Base-by-base conservation (phyloP, 768 basidiomycete species). In the Roridomyces roridus region DNA sequence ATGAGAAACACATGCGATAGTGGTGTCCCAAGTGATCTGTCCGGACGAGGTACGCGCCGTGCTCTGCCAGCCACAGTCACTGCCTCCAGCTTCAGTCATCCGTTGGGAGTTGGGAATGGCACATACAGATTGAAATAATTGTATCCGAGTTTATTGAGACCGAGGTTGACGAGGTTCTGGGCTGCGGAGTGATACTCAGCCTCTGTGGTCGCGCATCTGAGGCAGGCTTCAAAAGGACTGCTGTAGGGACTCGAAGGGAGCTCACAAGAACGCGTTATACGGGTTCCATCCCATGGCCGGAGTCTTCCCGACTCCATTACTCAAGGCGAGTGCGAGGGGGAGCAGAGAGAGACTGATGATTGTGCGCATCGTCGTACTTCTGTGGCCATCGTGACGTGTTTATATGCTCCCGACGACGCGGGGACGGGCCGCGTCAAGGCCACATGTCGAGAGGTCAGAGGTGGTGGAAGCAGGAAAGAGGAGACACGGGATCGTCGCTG, bases 1-100 rank as follows among this genome's bases (percentile, higher is more conserved):
- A n/a, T n/a, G n/a, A n/a, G n/a, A n/a, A n/a, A n/a, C n/a, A 36
- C 58, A 15, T 41, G 25, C 58, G n/a, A 42, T 72, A 14, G 70
- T 72, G 3, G 70, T 72, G 60, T 77, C 71, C 79, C 79, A 81
- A 7, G 79, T 78, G 58, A 81, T 76, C 17, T 68, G 71, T 11
- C 78, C 79, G 23, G 67, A 68, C 5, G 78, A 64, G 51, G 76
- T 74, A 23, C 80, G 70, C 9, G 67, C 57, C 48, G 70, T 79
- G 10, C 75, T 77, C 63, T 81, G 79, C 80, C 80, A 81, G n/a
- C 78, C 80, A 63, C 78, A 81, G 58, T 81, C 80, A 18, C 80
- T 81, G 42, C 6, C 17, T n/a, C 44, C 15, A 15, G 6, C 14
- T 14, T 31, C 12, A 28, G n/a, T 9, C 12, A 37, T 10, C 35